Conservation (phyloP, 2,329 filamentous ascomycete genomes). For the Penicillium expansum region DNA sequence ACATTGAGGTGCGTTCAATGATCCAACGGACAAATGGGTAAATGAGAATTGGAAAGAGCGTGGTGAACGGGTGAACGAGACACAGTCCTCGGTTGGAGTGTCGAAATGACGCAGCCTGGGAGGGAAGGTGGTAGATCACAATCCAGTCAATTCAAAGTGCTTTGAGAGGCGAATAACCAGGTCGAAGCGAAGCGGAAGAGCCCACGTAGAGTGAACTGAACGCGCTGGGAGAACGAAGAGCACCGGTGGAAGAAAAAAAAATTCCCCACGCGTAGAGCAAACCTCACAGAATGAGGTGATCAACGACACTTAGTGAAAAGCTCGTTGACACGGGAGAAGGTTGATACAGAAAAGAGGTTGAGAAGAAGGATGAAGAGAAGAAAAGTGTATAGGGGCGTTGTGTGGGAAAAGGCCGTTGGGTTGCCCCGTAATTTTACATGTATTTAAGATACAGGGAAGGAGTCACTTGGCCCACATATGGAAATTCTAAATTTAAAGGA, state of each 20-base stretch:
- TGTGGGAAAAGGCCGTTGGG: conserved; percentile 52
- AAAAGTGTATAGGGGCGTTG: conserved; percentile 18
- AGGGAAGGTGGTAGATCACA: conserved; percentile 2
- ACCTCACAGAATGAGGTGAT: conserved; percentile 27
- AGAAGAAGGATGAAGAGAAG: conserved; percentile 17
- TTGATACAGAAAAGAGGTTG: conserved; percentile 21
- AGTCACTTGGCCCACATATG: neutral
- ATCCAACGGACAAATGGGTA: conserved; percentile 21
- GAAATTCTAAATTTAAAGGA: conserved; percentile 6
- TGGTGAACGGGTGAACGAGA: conserved; percentile 5
- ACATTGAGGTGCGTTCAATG: conserved; percentile 37
- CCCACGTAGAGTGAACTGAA: conserved; percentile 7
- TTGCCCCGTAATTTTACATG: conserved; percentile 11
- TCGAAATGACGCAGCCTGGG: neutral
- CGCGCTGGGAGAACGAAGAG: conserved; percentile 7
- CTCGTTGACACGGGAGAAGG: conserved; percentile 39
- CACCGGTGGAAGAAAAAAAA: conserved; percentile 13
- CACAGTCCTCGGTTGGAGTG: conserved; percentile 2
- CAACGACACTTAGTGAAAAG: conserved; percentile 55
- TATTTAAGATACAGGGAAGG: conserved; percentile 5
- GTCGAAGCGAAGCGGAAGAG: conserved; percentile 3
- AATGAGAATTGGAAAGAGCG: conserved; percentile 29
- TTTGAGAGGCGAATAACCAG: conserved; percentile 9
- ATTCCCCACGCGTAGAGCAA: conserved; percentile 28
- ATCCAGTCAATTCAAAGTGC: conserved; percentile 4